Percentiles rank a stretch among this genome's conserved stretches.
These are phyloP conservation scores for Xylariaceae sp. DNA, from an alignment of 2,329 filamentous ascomycete species.

Conservation along the genomic window DNA sequence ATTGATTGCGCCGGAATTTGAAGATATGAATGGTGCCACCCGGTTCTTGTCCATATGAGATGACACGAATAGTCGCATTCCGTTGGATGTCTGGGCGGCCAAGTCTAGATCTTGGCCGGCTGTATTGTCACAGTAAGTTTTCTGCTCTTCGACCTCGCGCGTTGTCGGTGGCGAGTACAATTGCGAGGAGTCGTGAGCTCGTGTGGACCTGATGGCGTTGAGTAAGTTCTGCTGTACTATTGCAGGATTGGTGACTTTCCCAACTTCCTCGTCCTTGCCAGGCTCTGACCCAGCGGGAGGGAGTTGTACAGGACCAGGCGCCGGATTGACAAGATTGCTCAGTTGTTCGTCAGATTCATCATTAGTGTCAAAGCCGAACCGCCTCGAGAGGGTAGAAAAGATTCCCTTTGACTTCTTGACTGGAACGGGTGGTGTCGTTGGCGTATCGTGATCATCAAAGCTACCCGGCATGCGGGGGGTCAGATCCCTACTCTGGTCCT, in stretches of 20 bases:
- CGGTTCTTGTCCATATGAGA: conserved; percentile 45
- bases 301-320: conserved; percentile 19
- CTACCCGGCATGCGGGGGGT: conserved; percentile 64
- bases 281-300: conserved; percentile 22
- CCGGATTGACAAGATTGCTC: conserved; percentile 41
- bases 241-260: conserved; percentile 54
- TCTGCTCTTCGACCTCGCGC: conserved; percentile 71
- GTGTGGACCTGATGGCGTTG: conserved; percentile 72
- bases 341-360: conserved; percentile 40
- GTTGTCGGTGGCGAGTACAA: conserved; percentile 70
- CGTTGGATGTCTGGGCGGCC: conserved; percentile 62
- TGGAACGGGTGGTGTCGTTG: conserved; percentile 32
- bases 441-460: conserved; percentile 43
- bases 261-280: conserved; percentile 34
- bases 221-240: conserved; percentile 65
- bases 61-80: conserved; percentile 68
- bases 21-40: conserved; percentile 52
- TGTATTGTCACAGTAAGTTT: conserved; percentile 78
- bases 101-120: conserved; percentile 68
- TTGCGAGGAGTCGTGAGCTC: conserved; percentile 66
- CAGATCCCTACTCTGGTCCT: conserved; percentile 39
- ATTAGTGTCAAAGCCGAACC: conserved; percentile 59
- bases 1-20: conserved; percentile 59
- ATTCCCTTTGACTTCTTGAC: conserved; percentile 50
- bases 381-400: conserved; percentile 63